Conservation (phyloP, 768 basidiomycete species). For the Naganishia kalamii region DNA sequence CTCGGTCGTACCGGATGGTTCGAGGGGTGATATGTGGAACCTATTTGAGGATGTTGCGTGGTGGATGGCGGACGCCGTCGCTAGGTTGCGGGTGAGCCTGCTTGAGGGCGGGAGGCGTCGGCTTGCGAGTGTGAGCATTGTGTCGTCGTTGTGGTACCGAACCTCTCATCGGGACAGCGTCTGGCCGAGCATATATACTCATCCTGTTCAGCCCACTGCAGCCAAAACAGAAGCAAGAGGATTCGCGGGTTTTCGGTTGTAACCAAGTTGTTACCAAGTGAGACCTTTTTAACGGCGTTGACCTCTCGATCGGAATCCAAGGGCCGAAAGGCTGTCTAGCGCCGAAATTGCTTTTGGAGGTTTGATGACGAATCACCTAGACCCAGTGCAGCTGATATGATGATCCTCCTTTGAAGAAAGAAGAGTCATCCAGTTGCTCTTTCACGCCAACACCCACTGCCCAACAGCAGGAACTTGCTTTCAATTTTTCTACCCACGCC, state of each 20-base stretch:
- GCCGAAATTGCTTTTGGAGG: background rate
- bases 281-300: slow-evolving; percentile 8
- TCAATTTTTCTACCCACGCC: background rate
- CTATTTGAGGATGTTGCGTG: background rate
- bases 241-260: slow-evolving; percentile 7
- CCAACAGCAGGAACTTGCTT: too few relatives aligned
- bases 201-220: background rate
- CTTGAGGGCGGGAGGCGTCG: too few relatives aligned
- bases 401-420: too few relatives aligned
- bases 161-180: too few relatives aligned
- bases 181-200: too few relatives aligned
- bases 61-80: too few relatives aligned
- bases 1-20: background rate
- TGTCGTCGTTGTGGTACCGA: too few relatives aligned
- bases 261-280: background rate
- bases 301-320: background rate
- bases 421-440: too few relatives aligned
- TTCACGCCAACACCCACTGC: too few relatives aligned
- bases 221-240: background rate
- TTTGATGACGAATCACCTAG: slow-evolving; percentile 9
- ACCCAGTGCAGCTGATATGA: too few relatives aligned
- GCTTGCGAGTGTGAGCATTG: too few relatives aligned
- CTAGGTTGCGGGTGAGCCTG: too few relatives aligned
- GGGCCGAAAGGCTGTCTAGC: background rate
- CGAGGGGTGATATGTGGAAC: background rate